Evolutionary conservation across 805 yeast genomes (phyloP), one percentile per base, ranked within the genome.

Genomic region (Kluyveromyces nonfermentans): DNA sequence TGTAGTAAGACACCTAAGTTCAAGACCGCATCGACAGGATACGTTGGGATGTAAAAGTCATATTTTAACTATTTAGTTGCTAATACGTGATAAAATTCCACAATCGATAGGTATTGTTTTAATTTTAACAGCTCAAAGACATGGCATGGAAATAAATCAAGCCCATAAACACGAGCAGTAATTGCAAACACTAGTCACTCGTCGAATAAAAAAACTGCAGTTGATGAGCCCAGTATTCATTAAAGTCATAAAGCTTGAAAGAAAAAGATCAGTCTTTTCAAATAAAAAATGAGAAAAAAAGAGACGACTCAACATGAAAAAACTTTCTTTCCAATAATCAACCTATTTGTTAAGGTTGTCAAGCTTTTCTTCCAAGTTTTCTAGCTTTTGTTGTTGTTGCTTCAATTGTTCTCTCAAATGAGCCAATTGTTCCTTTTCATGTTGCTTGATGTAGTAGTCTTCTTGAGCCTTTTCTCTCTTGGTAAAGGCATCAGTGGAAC

Each of bases 381-480:
- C 72, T 53, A 80, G 62, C 59, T 78, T 74, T 50, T 76, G 73
- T 73, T 80, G 81, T 64, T 81, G 93, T 69, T 83, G 73, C 65
- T 81, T 77, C 64, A 88, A 73, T 59, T 82, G 77, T 63, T 83
- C 87, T 65, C 73, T 82, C 65, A 88, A 77, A 40, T 75, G 74
- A 60, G 77, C 80, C 64, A 88, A 73, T 72, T 83, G 87, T 67
- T 87, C 95, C 63, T 82, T 83, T 73, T 90, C 96, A 63, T 84
- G 95, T 70, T 86, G 81, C 69, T 78, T 85, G 67, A 88, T 73
- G 72, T 80, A 89, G 57, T 71, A 73, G 63, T 83, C 87, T 72
- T 90, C 98, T 62, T 80, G 81, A 50, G 96, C 96, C 69, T 77
- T 82, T 74, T 93, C 98, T 65, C 95, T 88, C 65, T 88, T 86